Percentiles rank a stretch among this genome's conserved stretches.
These are phyloP conservation scores for Mycena vulgaris DNA, from an alignment of 768 basidiomycete genomes.

Conservation along the genomic window DNA sequence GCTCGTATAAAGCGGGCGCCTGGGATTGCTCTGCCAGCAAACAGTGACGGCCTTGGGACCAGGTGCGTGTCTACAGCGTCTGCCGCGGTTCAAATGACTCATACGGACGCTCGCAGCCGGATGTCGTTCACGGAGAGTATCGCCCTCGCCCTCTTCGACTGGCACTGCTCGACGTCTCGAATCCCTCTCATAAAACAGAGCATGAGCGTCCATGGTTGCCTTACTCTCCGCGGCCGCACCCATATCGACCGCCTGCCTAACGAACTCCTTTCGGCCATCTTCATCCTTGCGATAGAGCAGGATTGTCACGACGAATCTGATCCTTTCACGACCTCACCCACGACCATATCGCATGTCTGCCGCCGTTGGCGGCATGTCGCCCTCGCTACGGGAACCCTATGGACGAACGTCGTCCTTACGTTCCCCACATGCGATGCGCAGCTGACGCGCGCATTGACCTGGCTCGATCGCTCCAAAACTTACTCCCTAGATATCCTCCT, in stretches of 20 bases:
- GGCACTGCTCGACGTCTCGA: constrained; percentile 19
- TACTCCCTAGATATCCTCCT: constrained; percentile 66
- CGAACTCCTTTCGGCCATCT: constrained; percentile 55
- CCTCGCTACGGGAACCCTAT: constrained; percentile 61
- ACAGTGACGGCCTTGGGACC: not conserved
- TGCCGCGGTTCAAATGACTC: constrained; percentile 4
- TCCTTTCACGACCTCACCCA: constrained; percentile 41
- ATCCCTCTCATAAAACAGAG: constrained; percentile 17
- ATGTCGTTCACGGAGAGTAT: constrained; percentile 33
- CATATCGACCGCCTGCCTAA: constrained; percentile 49
- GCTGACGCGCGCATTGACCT: constrained; percentile 53
- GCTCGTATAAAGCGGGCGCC: constrained; percentile 27
- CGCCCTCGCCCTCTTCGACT: constrained; percentile 27
- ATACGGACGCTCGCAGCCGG: not conserved
- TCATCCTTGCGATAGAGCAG: constrained; percentile 40
- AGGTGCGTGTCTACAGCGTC: not conserved
- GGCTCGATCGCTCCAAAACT: constrained; percentile 61
- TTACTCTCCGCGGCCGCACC: constrained; percentile 19
- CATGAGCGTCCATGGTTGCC: constrained; percentile 21
- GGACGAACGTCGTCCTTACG: constrained; percentile 65
- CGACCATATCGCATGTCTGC: constrained; percentile 64
- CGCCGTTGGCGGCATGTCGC: constrained; percentile 66
- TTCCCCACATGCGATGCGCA: constrained; percentile 59
- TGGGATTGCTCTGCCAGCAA: constrained; percentile 4
- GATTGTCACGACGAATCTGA: constrained; percentile 37